A percentile compares a stretch with the other conserved stretches of the same genome.
phyloP scores from a whole-genome alignment of 441 rosid species.

The Monsonia emarginata region DNA sequence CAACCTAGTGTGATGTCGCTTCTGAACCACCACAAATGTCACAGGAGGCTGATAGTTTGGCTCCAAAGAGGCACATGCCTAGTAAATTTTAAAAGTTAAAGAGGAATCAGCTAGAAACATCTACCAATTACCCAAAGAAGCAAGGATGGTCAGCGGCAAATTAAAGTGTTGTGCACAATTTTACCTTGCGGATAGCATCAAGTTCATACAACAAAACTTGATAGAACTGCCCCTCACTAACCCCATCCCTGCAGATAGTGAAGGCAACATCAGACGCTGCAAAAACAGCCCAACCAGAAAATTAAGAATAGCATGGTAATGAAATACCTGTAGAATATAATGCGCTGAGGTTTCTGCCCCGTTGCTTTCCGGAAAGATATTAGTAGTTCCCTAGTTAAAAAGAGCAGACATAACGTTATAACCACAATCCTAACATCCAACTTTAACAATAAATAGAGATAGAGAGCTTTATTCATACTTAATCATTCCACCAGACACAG shows the following conservation, averaged over 20 bases:
- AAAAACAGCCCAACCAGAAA: background rate
- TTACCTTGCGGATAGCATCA: constrained; percentile 87
- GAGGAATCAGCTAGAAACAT: background rate
- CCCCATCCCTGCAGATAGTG: constrained; percentile 63
- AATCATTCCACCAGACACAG: constrained; percentile 92
- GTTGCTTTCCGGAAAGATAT: constrained; percentile 87
- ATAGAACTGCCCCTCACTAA: constrained; percentile 94
- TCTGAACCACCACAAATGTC: constrained; percentile 95
- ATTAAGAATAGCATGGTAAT: background rate
- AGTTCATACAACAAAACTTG: constrained; percentile 85
- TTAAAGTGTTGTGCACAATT: constrained; percentile 17
- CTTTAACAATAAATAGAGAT: background rate
- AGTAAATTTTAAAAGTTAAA: constrained; percentile 32
- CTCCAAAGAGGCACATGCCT: constrained; percentile 96
- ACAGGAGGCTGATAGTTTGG: constrained; percentile 94
- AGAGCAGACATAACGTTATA: background rate
- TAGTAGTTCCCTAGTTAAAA: constrained; percentile 67
- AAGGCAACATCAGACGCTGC: background rate
- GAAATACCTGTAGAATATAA: constrained; percentile 76
- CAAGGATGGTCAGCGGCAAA: constrained; percentile 33
- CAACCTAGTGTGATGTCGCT: constrained; percentile 93
- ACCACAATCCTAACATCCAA: background rate
- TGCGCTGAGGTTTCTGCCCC: constrained; percentile 85
- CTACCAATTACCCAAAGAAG: background rate
- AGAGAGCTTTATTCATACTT: constrained; percentile 31